Evolutionary conservation across 495 filamentous ascomycete genomes (phyloP), one percentile per base, ranked within the genome.

Genomic region (Trichoderma gamsii): DNA sequence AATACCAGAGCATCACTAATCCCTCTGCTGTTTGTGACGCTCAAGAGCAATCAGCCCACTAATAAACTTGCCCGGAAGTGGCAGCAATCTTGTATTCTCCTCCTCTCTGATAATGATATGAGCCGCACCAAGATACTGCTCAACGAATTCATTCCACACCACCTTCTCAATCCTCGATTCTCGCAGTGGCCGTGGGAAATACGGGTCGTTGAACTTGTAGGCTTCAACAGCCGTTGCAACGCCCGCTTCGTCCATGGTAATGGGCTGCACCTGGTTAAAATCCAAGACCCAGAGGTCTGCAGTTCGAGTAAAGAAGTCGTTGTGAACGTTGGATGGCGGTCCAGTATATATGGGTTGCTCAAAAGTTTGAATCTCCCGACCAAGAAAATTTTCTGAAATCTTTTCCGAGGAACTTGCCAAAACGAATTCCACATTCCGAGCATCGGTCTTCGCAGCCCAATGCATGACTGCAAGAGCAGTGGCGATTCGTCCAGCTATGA

Each of bases 201-300:
- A 74, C 4, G 70, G 71, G 25, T 72, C 73, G 41, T 74, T 73
- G n/a, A 70, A 15, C 9, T 32, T 43, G 23, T 63, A 43, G 9
- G 72, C 74, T 9, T 74, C 63, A 21, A 76, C 68, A 9, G 71
- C 71, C 49, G 63, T 25, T 8, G 46, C 65, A 18, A 76, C 74
- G 7, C 74, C 73, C 9, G 21, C 67, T 27, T 72, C 63, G 41
- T 76, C 68, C 64, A 75, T 61, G 0, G 69, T 73, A 6, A 76
- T 72, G 0, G 4, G 16, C 38, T 69, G 65, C 23, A 75, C 74
- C 23, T 73, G 73, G 66, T 75, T 75, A 35, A 75, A 76, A 16
- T 76, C 73, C 0, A 76, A 52, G 12, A 76, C 18, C 65, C 68
- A 76, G 5, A 76, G 66, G 65, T 72, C 70, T 0, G 69, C 71